Evolutionary conservation across 1,139 yeast genomes (phyloP).

Genomic region (Blastobotrys raffinosifermentans): DNA sequence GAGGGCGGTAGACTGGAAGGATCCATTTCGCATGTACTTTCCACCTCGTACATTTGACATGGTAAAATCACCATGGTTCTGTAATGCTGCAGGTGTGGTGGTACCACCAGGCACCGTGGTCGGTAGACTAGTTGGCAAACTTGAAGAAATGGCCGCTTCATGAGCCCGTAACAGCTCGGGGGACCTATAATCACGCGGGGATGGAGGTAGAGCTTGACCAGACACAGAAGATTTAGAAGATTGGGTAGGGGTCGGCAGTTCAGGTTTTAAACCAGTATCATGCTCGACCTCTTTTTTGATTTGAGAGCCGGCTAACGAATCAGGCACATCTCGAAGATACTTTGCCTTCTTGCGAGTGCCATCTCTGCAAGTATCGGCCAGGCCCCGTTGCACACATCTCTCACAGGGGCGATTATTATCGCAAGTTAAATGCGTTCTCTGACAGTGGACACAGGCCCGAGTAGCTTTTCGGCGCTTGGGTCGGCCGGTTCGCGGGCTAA

Average conservation of each 20-base stretch:
- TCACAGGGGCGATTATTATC: slow-evolving; percentile 76
- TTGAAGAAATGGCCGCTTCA: no score
- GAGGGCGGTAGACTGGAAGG: slow-evolving; percentile 67
- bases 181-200: no score
- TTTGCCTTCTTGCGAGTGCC: slow-evolving; percentile 86
- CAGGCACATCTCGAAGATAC: slow-evolving; percentile 44
- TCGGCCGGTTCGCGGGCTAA: slow-evolving; percentile 31
- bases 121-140: no score
- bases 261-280: no score
- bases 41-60: no score
- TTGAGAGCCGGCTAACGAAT: slow-evolving; percentile 13
- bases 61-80: no score
- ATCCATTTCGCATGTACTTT: background rate
- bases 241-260: no score
- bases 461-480: slow-evolving; percentile 53
- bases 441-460: slow-evolving; percentile 84
- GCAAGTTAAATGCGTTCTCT: slow-evolving; percentile 82
- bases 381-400: slow-evolving; percentile 66
- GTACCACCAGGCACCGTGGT: no score
- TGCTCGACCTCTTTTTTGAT: background rate
- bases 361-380: slow-evolving; percentile 72
- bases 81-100: no score
- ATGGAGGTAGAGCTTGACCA: no score
- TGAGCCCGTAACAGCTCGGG: no score
- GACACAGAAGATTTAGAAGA: no score